Base-by-base conservation (phyloP, 2,329 filamentous ascomycete genomes). In the Aspergillus niger region DNA sequence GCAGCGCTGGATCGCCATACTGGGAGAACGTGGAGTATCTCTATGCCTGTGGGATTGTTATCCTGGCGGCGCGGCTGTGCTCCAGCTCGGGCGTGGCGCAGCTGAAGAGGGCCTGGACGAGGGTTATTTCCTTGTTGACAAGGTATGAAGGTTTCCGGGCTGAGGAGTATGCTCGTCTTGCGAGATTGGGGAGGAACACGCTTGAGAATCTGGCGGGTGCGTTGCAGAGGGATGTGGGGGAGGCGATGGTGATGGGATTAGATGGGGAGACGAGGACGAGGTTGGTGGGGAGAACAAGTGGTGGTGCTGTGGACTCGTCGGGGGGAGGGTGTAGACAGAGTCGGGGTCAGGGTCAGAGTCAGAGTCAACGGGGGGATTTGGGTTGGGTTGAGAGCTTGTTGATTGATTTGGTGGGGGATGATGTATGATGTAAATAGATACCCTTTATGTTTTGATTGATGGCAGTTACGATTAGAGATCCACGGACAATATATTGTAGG, bases 21-120 rank as follows among this genome's bases (percentile, higher is more conserved):
- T 65, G 64, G 64, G 64, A 66, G 43, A 63, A 44, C 32, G 38
- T 65, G n/a, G 60, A 66, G 36, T 66, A 62, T 41, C 56, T 60
- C 2, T 65, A 65, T 44, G 57, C 52, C 20, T 61, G 64, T 20
- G 64, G 63, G 13, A 57, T 56, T 3, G 41, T 65, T 8, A 39
- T 63, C 8, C 58, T 65, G 4, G 64, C 63, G 5, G 48, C 60
- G 10, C 60, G 57, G 20, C 15, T 44, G 13, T 63, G 62, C 28
- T 58, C 58, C 1, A 36, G 11, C 11, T 6, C 15, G 15, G 24
- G 41, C 39, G 47, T 38, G 49, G 38, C 11, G 13, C 47, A 43
- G 20, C 28, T 60, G 56, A 59, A 62, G n/a, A 43, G 20, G 8
- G 30, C 15, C 43, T 47, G 55, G 24, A 28, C 32, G 13, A 32